phyloP scores from a whole-genome alignment of 805 yeast species.

The Myxozyma lipomycoides region DNA sequence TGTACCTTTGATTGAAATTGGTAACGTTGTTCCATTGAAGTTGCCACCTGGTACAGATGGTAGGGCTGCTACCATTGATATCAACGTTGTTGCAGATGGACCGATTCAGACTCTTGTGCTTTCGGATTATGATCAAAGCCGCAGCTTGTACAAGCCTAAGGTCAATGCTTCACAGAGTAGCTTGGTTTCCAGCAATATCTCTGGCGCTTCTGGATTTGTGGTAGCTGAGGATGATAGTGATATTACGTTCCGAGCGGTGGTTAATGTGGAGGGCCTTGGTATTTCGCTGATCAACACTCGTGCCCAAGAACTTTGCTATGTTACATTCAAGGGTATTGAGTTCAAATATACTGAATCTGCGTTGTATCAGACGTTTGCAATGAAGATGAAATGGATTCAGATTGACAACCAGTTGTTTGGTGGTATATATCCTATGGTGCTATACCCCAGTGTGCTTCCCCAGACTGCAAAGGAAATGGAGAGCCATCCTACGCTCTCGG shows the following conservation, averaged over 20 bases:
- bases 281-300: conserved; percentile 72
- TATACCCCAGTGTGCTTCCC: conserved; percentile 88
- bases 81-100: conserved; percentile 94
- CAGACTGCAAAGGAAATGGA: conserved; percentile 78
- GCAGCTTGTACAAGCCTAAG: conserved; percentile 66
- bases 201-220: conserved; percentile 26
- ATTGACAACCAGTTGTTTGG: conserved; percentile 89
- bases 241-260: conserved; percentile 49
- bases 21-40: conserved; percentile 81
- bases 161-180: conserved; percentile 26
- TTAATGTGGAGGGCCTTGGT: conserved; percentile 76
- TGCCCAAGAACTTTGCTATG: conserved; percentile 73
- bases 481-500: conserved; percentile 86
- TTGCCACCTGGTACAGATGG: conserved; percentile 47
- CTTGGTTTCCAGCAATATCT: neutral
- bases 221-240: conserved; percentile 50
- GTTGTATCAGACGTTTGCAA: conserved; percentile 69
- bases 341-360: conserved; percentile 78
- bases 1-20: conserved; percentile 87
- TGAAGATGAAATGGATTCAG: conserved; percentile 91
- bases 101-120: conserved; percentile 86
- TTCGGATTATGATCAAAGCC: conserved; percentile 72
- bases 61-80: conserved; percentile 53
- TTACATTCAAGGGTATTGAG: conserved; percentile 79
- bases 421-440: conserved; percentile 77